phyloP scores from a whole-genome alignment of 2,329 filamentous ascomycete genomes.

The Ceratocystis variospora region DNA sequence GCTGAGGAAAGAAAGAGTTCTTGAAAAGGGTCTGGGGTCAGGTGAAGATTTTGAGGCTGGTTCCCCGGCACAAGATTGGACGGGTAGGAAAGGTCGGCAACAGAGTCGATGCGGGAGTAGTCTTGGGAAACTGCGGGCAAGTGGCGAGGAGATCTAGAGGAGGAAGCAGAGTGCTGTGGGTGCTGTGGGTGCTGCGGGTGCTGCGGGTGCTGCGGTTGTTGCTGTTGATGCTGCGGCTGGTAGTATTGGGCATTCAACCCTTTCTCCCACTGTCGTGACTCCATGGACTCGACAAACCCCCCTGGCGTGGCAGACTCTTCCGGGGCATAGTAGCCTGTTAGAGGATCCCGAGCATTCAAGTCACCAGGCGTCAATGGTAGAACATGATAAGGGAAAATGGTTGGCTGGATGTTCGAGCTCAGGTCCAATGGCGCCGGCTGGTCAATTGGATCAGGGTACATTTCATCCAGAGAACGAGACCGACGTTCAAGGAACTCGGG shows the following conservation, averaged over 20 bases:
- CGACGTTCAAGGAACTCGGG: slow-evolving; percentile 21
- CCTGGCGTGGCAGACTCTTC: neutral
- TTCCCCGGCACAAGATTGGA: neutral
- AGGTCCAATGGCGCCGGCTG: slow-evolving; percentile 13
- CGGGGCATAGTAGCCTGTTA: slow-evolving; percentile 10
- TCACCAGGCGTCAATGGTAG: slow-evolving; percentile 16
- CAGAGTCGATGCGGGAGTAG: neutral
- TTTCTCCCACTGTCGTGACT: neutral
- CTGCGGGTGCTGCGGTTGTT: neutral
- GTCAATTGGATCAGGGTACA: slow-evolving; percentile 25
- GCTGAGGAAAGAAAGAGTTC: neutral
- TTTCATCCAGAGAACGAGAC: slow-evolving; percentile 29
- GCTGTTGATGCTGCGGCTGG: neutral
- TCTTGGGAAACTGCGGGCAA: neutral
- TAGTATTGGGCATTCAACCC: neutral
- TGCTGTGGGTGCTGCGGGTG: neutral
- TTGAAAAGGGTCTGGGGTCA: neutral
- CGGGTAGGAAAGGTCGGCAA: neutral
- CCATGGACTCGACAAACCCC: neutral
- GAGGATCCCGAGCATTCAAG: slow-evolving; percentile 14
- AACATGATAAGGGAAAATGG: slow-evolving; percentile 3
- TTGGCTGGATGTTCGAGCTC: neutral
- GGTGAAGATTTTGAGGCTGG: neutral
- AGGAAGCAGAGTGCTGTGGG: neutral
- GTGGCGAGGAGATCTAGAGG: neutral